Evolutionary conservation across 768 basidiomycete species (phyloP), one percentile per base, ranked within the genome.

Genomic region (Xanthoconium stramineum): DNA sequence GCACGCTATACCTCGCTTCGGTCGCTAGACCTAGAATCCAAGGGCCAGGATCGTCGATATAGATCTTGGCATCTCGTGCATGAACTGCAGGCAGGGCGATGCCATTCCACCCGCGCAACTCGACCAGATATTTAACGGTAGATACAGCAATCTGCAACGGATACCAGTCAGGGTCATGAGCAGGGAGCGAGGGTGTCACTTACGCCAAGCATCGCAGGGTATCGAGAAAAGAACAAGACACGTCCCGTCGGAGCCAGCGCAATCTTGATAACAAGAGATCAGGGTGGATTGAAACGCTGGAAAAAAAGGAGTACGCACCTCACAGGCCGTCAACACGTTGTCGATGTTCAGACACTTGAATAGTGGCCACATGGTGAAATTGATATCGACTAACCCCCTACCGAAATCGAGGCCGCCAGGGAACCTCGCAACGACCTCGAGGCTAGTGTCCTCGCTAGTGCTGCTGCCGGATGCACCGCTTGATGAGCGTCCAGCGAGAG

Each of bases 291-390:
- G 45, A 19, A 47, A 59, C 1, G 32, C 48, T 4, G 53, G 51
- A 39, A 19, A 19, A 37, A 28, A 36, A 29, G 12, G 33, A 20
- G 12, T 3, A 45, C 63, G 5, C 63, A 89, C 90, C 80, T 98
- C 95, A 66, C 92, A 93, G 54, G 92, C 87, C 8, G 91, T 94
- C 57, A 98, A 75, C 58, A 98, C 89, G 63, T 96, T 94, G 69
- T 97, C 95, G 53, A 96, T 84, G 64, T 93, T 94, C 57, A 98
- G 72, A 56, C 88, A 89, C 69, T 94, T 89, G 80, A 98, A 97
- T 48, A 98, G 68, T 2, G 95, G 95, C 93, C 94, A 98, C 83
- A 97, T 91, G 38, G 93, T 94, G 67, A 95, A 94, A 72, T 96
- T 95, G 67, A 94, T 91, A 61, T 95, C 92, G 35, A 95, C 90